Conservation (phyloP, 148 eudicot species). For the Amaranthus cruentus region DNA sequence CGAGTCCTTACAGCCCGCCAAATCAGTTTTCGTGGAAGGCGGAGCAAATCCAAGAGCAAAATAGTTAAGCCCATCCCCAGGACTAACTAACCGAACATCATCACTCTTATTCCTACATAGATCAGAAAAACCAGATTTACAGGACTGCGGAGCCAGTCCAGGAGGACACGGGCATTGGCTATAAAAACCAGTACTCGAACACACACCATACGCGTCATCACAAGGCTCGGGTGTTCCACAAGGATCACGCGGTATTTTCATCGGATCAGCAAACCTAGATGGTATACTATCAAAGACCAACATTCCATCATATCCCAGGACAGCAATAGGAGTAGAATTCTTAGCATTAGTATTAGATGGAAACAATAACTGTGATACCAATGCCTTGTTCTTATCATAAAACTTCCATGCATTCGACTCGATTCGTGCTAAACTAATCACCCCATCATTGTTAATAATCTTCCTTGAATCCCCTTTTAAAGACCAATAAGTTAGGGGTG, state of each 20-base stretch:
- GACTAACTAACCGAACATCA: conserved; percentile 39
- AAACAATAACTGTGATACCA: conserved; percentile 57
- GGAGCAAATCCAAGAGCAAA: conserved; percentile 53
- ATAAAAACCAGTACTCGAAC: conserved; percentile 59
- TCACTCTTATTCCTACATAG: conserved; percentile 32
- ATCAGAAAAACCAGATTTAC: conserved; percentile 41
- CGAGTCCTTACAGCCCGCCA: conserved; percentile 53
- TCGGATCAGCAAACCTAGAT: conserved; percentile 21
- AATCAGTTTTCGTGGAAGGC: conserved; percentile 45
- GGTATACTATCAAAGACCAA: conserved; percentile 46
- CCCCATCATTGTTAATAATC: conserved; percentile 43
- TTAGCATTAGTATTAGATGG: conserved; percentile 24
- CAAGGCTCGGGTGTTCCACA: conserved; percentile 76
- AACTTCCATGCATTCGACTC: conserved; percentile 73
- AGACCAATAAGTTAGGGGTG: conserved; percentile 86
- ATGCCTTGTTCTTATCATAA: conserved; percentile 44
- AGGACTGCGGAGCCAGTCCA: conserved; percentile 34
- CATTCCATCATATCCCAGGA: conserved; percentile 60
- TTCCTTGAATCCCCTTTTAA: conserved; percentile 46
- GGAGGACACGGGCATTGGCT: conserved; percentile 60
- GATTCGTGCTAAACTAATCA: conserved; percentile 34
- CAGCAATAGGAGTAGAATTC: conserved; percentile 74
- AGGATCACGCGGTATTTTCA: conserved; percentile 50
- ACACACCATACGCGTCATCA: conserved; percentile 44
- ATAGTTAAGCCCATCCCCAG: conserved; percentile 61